phyloP scores from a whole-genome alignment of 805 yeast genomes.

The Metschnikowia borealis region DNA sequence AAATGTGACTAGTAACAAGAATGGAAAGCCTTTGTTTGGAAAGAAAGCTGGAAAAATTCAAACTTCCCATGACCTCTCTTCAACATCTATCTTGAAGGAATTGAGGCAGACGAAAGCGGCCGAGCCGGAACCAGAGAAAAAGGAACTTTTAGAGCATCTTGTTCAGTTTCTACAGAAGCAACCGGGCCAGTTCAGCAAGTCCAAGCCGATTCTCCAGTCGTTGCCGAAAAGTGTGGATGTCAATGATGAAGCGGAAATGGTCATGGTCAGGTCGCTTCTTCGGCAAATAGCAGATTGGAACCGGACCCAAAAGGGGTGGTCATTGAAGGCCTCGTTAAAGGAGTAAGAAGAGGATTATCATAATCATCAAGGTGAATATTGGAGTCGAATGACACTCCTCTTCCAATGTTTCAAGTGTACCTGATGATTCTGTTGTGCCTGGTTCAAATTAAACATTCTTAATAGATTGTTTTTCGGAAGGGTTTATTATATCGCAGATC shows the following conservation, averaged over 20 bases:
- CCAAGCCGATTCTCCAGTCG: constrained; percentile 46
- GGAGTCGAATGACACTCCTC: no score
- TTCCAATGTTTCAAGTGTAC: no score
- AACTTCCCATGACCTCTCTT: constrained; percentile 26
- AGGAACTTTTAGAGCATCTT: constrained; percentile 31
- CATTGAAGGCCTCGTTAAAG: constrained; percentile 46
- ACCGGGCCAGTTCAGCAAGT: constrained; percentile 41
- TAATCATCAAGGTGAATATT: no score
- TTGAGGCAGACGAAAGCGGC: constrained; percentile 32
- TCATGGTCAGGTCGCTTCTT: constrained; percentile 63
- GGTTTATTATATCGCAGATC: no score
- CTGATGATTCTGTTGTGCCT: no score
- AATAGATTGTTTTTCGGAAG: no score
- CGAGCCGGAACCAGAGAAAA: constrained; percentile 5
- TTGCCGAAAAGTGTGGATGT: constrained; percentile 17
- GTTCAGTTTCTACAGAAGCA: constrained; percentile 34
- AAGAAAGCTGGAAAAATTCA: neutral
- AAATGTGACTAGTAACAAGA: no score
- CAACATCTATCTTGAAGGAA: constrained; percentile 47
- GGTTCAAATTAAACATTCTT: no score
- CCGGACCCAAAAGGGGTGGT: constrained; percentile 57
- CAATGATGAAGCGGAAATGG: constrained; percentile 47
- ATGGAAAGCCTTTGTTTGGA: no score
- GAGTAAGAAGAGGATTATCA: neutral
- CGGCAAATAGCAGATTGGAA: constrained; percentile 69